Conservation (phyloP, 768 basidiomycete species). For the Lentinus tigrinus region DNA sequence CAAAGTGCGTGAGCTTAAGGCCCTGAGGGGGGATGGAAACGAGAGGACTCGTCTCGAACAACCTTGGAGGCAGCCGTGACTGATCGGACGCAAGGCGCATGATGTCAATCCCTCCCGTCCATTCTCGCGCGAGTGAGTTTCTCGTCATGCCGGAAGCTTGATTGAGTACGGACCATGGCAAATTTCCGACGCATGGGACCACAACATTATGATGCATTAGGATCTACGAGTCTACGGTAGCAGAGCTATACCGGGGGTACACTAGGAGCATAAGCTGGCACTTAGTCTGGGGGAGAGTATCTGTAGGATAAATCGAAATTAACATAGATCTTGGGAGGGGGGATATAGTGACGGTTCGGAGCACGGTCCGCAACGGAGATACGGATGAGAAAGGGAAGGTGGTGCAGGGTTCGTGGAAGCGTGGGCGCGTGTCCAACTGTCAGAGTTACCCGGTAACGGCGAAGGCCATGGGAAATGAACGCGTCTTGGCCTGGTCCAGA, state of each 20-base stretch:
- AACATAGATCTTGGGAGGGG: neutral
- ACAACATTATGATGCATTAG: neutral
- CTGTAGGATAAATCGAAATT: neutral
- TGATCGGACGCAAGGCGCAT: too few relatives aligned
- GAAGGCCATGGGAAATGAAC: conserved; percentile 18
- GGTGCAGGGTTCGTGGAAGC: neutral
- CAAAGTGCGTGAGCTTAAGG: too few relatives aligned
- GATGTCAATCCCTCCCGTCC: too few relatives aligned
- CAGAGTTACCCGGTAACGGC: conserved; percentile 15
- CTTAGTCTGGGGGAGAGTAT: neutral
- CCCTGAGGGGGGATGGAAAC: too few relatives aligned
- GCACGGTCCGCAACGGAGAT: neutral
- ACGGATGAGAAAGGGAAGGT: neutral
- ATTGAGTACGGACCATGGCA: too few relatives aligned
- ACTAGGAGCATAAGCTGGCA: neutral
- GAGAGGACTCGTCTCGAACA: too few relatives aligned
- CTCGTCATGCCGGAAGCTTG: too few relatives aligned
- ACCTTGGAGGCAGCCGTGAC: too few relatives aligned
- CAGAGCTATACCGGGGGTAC: conserved; percentile 1
- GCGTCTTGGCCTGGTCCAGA: conserved; percentile 4
- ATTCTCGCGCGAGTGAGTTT: too few relatives aligned
- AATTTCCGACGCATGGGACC: too few relatives aligned
- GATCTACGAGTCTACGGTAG: neutral
- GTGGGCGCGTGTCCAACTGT: conserved; percentile 10
- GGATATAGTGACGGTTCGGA: neutral